Evolutionary conservation across 768 basidiomycete genomes (phyloP), one percentile per base, ranked within the genome.

Genomic region (Auricularia auricula-judae): DNA sequence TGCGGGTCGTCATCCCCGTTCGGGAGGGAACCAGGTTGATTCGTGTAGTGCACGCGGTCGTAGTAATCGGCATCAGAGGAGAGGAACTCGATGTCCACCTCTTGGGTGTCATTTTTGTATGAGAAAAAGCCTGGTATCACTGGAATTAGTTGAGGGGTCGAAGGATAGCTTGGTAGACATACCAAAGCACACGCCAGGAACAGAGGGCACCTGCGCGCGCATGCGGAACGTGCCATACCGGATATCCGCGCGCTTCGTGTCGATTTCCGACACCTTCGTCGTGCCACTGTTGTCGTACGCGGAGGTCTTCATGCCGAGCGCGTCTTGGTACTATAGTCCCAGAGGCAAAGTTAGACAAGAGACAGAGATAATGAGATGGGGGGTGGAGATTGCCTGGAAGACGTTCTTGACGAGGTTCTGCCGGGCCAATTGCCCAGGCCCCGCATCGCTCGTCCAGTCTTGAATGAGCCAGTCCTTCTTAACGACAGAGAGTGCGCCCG

Each of bases 201-300:
- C 64, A 36, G 63, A 35, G 3, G 67, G 67, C 16, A 68, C 56
- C 18, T 61, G 63, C 21, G 67, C 67, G 23, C 67, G 47, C 67
- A 68, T 68, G 21, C 67, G 33, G 62, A 68, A 68, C 8, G 67
- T 67, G 33, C 67, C 67, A 54, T 67, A 67, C 14, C 36, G 39
- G 4, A 68, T 65, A 36, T 68, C 64, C 4, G n/a, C 14, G 7
- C 64, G 34, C 61, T 65, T 42, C 8, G 53, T 36, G 56, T 65
- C 66, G 58, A 68, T 65, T 44, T 68, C 67, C 12, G 62, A 65
- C 11, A 60, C 51, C 23, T 62, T 63, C 56, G 68, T 66, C 14
- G 54, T 60, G 0, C 67, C 67, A 62, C 63, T 51, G 21, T 67
- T 67, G 11, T 36, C 35, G 56, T 68, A 68, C 16, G 67, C 67